Conservation (phyloP, 2,329 filamentous ascomycete genomes). For the Monascus ruber region DNA sequence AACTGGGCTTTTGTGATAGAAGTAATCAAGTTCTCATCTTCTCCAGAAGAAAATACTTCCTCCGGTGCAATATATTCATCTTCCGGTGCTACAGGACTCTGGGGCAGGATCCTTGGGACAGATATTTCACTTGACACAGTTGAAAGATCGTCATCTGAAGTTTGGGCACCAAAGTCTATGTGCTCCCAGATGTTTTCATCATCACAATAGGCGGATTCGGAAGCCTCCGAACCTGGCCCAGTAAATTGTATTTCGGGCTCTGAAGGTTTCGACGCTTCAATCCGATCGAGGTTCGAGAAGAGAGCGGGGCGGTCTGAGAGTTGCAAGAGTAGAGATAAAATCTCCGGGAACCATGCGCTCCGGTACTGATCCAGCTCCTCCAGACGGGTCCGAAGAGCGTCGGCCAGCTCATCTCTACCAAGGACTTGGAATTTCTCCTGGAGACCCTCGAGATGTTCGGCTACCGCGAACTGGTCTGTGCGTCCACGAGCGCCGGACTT, state of each 20-base stretch:
- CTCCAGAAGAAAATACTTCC: conserved; percentile 18
- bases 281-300: conserved; percentile 53
- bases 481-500: conserved; percentile 43
- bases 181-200: conserved; percentile 30
- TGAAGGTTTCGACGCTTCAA: conserved; percentile 45
- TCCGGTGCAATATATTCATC: conserved; percentile 25
- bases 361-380: conserved; percentile 44
- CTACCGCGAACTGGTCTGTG: conserved; percentile 66
- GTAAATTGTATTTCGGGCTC: conserved; percentile 44
- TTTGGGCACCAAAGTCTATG: conserved; percentile 27
- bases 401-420: conserved; percentile 66
- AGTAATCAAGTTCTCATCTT: conserved; percentile 24
- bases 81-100: conserved; percentile 14
- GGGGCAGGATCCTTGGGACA: conserved; percentile 15
- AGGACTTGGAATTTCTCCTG: conserved; percentile 79
- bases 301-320: conserved; percentile 70
- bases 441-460: conserved; percentile 54
- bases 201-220: conserved; percentile 56
- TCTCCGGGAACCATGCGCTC: conserved; percentile 64
- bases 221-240: conserved; percentile 68
- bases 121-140: conserved; percentile 22
- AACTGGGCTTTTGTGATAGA: conserved; percentile 36
- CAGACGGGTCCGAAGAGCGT: conserved; percentile 51
- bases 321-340: conserved; percentile 65
- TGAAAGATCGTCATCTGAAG: conserved; percentile 28